Conservation (phyloP, 1,139 yeast genomes). For the Candida mesenterica region DNA sequence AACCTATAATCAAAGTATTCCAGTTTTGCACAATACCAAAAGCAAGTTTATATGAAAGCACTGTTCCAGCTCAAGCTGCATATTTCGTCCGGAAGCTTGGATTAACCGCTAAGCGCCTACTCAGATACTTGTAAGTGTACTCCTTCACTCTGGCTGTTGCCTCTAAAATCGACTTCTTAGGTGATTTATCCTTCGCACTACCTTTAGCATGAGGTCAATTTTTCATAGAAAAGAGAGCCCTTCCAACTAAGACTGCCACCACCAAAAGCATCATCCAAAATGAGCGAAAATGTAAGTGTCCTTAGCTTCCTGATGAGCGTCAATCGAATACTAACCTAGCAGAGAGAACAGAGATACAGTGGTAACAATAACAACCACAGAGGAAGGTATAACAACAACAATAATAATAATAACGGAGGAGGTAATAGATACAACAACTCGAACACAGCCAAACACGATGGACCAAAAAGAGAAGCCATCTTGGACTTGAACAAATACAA, state of each 20-base stretch:
- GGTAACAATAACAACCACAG: neutral
- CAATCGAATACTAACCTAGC: slow-evolving; percentile 6
- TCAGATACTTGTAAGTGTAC: no score
- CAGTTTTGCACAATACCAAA: no score
- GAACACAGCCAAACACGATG: slow-evolving; percentile 48
- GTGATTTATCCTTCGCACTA: slow-evolving; percentile 3
- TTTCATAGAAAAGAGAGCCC: neutral
- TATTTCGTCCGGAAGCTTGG: no score
- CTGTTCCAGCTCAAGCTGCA: no score
- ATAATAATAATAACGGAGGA: slow-evolving; percentile 8
- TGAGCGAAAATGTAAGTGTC: slow-evolving; percentile 15
- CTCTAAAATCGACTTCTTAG: no score
- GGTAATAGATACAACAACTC: slow-evolving; percentile 5
- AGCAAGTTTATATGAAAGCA: no score
- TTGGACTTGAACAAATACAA: slow-evolving; percentile 76
- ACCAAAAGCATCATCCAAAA: slow-evolving; percentile 6
- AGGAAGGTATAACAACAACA: slow-evolving; percentile 2
- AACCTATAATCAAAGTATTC: no score
- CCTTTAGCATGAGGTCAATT: neutral
- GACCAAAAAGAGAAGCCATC: slow-evolving; percentile 89
- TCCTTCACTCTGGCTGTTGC: no score
- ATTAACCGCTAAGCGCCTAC: no score
- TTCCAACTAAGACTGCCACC: neutral
- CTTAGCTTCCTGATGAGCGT: neutral
- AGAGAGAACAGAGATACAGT: slow-evolving; percentile 3